Evolutionary conservation across 352 stramenopile genomes (phyloP).

Genomic region (Pythium rhizo-oryzae): DNA sequence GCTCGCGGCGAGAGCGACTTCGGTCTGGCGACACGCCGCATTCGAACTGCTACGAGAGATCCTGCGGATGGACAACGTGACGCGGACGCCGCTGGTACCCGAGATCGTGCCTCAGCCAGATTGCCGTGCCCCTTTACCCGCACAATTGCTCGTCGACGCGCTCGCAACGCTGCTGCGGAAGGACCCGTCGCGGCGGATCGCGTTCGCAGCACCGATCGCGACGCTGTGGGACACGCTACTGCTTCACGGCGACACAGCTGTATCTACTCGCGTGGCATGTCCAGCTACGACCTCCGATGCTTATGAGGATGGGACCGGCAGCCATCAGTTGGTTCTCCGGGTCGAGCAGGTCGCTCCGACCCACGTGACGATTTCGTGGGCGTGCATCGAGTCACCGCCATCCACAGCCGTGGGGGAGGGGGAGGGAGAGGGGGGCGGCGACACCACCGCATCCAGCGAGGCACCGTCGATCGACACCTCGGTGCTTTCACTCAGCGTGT

Average conservation of each 20-base stretch:
- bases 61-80: neutral
- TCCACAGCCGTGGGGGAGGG: too few species aligned
- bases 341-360: slow-evolving; percentile 20
- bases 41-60: slow-evolving; percentile 9
- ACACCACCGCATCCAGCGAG: neutral
- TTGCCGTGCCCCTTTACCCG: too few species aligned
- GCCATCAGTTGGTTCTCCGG: slow-evolving; percentile 5
- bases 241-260: too few species aligned
- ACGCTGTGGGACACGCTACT: slow-evolving; percentile 23
- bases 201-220: neutral
- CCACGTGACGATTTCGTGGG: slow-evolving; percentile 17
- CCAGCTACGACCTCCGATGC: too few species aligned
- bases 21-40: slow-evolving; percentile 9
- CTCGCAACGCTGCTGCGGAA: neutral
- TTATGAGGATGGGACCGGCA: too few species aligned
- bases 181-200: neutral
- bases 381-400: neutral
- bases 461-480: neutral
- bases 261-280: too few species aligned
- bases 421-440: too few species aligned
- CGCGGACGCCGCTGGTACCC: too few species aligned
- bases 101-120: neutral
- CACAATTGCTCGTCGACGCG: slow-evolving; percentile 13
- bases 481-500: slow-evolving; percentile 1
- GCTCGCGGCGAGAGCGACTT: neutral